Evolutionary conservation across 148 eudicot genomes (phyloP).

Genomic region (Bassia scoparia): DNA sequence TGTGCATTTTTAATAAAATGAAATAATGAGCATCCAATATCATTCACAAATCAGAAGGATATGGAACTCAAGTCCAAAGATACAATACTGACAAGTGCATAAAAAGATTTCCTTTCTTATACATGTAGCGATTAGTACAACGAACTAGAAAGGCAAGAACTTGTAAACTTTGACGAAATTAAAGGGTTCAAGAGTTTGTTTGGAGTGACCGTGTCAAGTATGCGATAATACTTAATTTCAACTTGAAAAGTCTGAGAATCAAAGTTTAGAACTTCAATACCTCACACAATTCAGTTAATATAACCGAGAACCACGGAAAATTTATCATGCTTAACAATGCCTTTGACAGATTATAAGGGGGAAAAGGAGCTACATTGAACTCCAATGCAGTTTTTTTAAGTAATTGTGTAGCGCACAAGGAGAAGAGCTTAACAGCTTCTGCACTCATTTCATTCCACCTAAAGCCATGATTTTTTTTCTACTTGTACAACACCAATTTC

Average conservation of each 20-base stretch:
- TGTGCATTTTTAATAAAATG: background rate
- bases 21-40: background rate
- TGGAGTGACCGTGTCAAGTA: background rate
- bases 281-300: background rate
- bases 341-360: background rate
- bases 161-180: background rate
- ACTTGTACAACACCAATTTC: background rate
- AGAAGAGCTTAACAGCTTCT: background rate
- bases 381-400: background rate
- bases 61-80: background rate
- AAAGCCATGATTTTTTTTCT: background rate
- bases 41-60: background rate
- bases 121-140: background rate
- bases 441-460: background rate
- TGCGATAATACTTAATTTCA: background rate
- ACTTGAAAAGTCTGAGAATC: background rate
- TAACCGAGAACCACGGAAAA: background rate
- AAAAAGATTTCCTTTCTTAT: background rate
- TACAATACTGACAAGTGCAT: background rate
- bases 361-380: background rate
- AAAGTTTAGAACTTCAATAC: background rate
- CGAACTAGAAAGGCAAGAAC: background rate
- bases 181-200: background rate
- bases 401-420: background rate
- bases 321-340: background rate